Evolutionary conservation across 805 yeast species (phyloP), one percentile per base, ranked within the genome.

Genomic region (Sporopachydermia lactativora): DNA sequence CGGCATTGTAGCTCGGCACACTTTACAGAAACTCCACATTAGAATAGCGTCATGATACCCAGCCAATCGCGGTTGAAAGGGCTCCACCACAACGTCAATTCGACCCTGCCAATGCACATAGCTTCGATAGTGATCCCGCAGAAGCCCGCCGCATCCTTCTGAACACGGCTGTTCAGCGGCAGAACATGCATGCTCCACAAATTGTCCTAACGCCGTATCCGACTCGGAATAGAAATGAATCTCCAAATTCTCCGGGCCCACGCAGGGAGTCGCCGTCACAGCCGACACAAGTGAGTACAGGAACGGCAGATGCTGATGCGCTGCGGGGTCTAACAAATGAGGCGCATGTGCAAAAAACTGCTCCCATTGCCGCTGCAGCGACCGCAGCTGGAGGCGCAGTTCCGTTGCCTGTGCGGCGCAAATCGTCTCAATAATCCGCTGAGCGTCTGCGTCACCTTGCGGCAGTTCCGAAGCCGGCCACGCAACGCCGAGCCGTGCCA

Each of bases 21-120:
- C 68, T 43, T 80, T 82, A 57, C 99, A 92, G 48, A 71, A 76
- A 54, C 94, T 82, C 98, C 98, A 92, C 64, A 88, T 80, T 41
- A 86, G 61, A 35, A 94, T 75, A 8, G 77, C 75, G 53, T 80
- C 71, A 44, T 75, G 75, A 36, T 73, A 53, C 2, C 78, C 80
- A 1, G 81, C 76, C 2, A 75, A 53, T 13, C 71, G 63, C 18
- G 77, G 68, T 17, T 72, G 68, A 36, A 68, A 65, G 42, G 65
- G 67, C 52, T 84, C 95, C 16, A 85, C 69, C 13, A 75, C 67
- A 34, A 88, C 77, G 51, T 81, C 94, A 11, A 92, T 70, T 45
- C 83, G 79, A 1, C 89, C 94, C 36, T 70, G 64, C 0, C 95
- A 95, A 58, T 88, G 95, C 13, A 81, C 95, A 61, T 88, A 92